Evolutionary conservation across 2,329 filamentous ascomycete species (phyloP), one percentile per base, ranked within the genome.

Genomic region (Zymoseptoria passerinii): DNA sequence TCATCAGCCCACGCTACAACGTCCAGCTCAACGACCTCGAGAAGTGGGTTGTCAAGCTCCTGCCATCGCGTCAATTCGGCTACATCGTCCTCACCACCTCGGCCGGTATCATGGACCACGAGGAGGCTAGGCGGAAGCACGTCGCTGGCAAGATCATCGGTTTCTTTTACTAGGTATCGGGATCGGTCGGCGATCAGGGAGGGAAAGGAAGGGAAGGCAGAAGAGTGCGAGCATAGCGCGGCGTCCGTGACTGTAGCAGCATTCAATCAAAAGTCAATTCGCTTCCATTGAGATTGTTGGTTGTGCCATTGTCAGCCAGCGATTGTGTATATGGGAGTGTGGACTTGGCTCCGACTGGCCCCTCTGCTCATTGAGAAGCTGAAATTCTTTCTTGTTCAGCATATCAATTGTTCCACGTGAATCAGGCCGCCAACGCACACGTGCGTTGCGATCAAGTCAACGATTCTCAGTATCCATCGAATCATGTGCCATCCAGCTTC

Each of bases 41-140:
- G 90, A 96, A 97, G 85, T 99, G 94, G 94, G 91, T 97, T 73
- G 90, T 95, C 82, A 95, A 95, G 87, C 89, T 99, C 76, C 86
- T 99, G 67, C 94, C 94, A 70, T 92, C 94, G 69, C 94, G 94
- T 96, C 94, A 99, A 82, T 99, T 99, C 85, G 94, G 94, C 75
- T 96, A 91, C 83, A 90, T 99, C 75, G 91, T 99, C 80, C 88
- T 99, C 74, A 99, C 94, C 79, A 99, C 94, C 80, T 96, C 92
- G 62, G 91, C 94, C 67, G 94, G 94, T 79, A 99, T 99, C 80
- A 97, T 99, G 92, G 94, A 99, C 83, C 94, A 99, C 83, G 94
- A 99, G 85, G 94, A 99, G 87, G 94, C 94, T 71, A 85, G 94
- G 77, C 85, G 94, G 79, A 97, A 97, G 87, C 94, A 99, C 83